Evolutionary conservation across 306 rosid genomes (phyloP), one percentile per base, ranked within the genome.

Genomic region (Cucurbita maxima): DNA sequence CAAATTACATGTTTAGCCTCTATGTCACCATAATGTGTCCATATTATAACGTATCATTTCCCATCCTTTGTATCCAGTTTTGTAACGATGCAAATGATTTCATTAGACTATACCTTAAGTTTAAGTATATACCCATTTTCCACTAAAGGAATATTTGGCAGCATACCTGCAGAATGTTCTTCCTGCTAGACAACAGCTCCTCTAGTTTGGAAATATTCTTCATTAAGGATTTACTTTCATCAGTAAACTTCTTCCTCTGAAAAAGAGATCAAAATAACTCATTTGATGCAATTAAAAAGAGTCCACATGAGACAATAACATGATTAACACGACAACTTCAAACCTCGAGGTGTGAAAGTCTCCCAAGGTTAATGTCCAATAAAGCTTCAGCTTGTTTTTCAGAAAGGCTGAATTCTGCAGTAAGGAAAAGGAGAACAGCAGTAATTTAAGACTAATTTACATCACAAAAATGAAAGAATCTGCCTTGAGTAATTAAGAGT

Each of bases 311-410:
- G 45, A 47, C 8, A 45, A 50, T 41, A 34, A 48, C 47, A 19
- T n/a, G 61, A 50, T 75, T 60, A 62, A 60, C 73, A 74, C 54
- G 72, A 79, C 40, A 74, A 25, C 34, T 37, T 58, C 45, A 85
- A 73, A 94, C 98, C 98, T 94, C 99, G 71, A 91, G 91, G 79
- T 78, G 86, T 34, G 83, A 84, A 54, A 94, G 87, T 81, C 99
- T 89, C 83, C 99, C 80, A 14, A 94, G 84, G 86, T 79, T 90
- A 44, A 89, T 89, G 88, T 91, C 99, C 79, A 94, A 71, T 78
- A 94, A 84, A 71, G 99, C 97, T 78, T 94, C 99, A 75, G 99
- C 92, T 88, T 94, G 99, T 79, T 87, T 94, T 64, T 87, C 96
- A 68, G 99, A 91, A 51, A 94, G 89, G 82, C 64, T 82, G 77